Conservation (phyloP, 441 rosid genomes). For the Eutrema salsugineum region DNA sequence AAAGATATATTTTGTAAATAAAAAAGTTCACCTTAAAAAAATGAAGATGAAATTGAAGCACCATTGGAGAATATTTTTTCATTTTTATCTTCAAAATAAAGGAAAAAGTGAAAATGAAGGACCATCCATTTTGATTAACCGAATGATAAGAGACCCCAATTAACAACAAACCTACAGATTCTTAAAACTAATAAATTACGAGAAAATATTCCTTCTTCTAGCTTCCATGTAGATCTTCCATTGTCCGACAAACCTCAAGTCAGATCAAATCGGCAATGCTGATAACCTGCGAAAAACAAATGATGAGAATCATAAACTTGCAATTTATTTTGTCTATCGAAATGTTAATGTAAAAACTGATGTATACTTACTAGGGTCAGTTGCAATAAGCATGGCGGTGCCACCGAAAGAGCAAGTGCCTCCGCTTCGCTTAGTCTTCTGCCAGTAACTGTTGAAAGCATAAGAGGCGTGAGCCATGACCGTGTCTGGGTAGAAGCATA, state of each 20-base stretch:
- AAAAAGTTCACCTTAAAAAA: too few relatives aligned
- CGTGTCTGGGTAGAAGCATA: slow-evolving; percentile 49
- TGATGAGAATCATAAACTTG: background rate
- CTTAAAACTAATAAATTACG: background rate
- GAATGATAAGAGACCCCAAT: background rate
- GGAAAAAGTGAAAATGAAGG: too few relatives aligned
- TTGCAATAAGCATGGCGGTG: slow-evolving; percentile 61
- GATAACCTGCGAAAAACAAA: slow-evolving; percentile 45
- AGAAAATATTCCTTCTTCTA: background rate
- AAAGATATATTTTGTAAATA: too few relatives aligned
- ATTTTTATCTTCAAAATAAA: too few relatives aligned
- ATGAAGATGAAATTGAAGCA: too few relatives aligned
- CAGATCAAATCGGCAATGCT: slow-evolving; percentile 56
- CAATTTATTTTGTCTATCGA: fast-evolving
- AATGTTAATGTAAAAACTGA: background rate
- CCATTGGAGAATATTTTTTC: too few relatives aligned
- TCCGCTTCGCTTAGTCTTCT: slow-evolving; percentile 52
- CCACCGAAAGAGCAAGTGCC: slow-evolving; percentile 60
- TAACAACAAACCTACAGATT: background rate
- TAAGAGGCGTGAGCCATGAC: slow-evolving; percentile 56
- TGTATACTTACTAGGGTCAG: slow-evolving; percentile 47
- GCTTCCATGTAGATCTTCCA: background rate
- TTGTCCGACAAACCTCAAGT: slow-evolving; percentile 27
- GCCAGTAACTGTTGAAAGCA: slow-evolving; percentile 64
- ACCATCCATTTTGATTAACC: background rate